Percentiles rank a stretch among this genome's conserved stretches.
Conservation (phyloP, 768 basidiomycete species). For the Tylopilus subfusipes region DNA sequence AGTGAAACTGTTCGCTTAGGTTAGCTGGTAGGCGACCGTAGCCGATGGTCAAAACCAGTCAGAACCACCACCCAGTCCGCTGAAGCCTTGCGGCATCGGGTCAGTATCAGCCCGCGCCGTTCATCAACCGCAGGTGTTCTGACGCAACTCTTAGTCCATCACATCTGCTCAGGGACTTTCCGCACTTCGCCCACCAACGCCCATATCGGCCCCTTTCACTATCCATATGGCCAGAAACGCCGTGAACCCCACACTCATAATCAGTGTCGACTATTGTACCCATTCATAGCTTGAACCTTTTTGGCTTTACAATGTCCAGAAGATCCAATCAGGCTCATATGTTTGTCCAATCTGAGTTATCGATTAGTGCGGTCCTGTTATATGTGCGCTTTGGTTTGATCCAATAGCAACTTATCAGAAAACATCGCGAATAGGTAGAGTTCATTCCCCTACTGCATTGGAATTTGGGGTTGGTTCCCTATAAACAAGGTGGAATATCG, state of each 20-base stretch:
- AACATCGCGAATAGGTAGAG: neutral
- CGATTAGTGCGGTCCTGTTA: neutral
- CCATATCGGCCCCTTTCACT: too few relatives aligned
- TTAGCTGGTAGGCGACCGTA: too few relatives aligned
- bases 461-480: neutral
- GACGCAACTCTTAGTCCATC: too few relatives aligned
- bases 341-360: too few relatives aligned
- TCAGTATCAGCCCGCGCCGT: too few relatives aligned
- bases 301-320: neutral
- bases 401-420: neutral
- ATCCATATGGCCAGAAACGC: neutral
- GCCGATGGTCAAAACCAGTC: too few relatives aligned
- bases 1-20: too few relatives aligned
- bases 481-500: neutral
- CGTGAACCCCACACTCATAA: neutral
- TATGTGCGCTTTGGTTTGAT: neutral
- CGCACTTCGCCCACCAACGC: neutral
- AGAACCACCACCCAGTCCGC: too few relatives aligned
- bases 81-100: too few relatives aligned
- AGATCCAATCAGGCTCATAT: neutral
- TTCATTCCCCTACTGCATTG: neutral
- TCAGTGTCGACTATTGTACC: neutral
- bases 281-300: neutral
- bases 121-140: too few relatives aligned
- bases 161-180: neutral